Base-by-base conservation (phyloP, 2,329 filamentous ascomycete species). In the Aspergillus floridensis region DNA sequence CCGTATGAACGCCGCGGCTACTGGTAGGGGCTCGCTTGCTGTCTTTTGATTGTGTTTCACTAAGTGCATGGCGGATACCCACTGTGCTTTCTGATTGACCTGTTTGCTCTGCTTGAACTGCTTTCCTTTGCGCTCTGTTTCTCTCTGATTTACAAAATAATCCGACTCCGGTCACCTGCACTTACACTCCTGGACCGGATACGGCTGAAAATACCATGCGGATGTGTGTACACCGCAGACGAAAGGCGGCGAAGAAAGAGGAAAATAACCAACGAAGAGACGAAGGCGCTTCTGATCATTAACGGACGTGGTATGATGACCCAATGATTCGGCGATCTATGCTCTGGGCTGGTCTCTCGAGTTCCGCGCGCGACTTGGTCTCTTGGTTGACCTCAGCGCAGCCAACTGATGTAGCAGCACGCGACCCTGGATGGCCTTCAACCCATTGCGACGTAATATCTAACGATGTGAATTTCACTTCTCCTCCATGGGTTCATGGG, bases 1-100 rank as follows among this genome's bases (percentile, higher is more conserved):
- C 72, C 71, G 22, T 79, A 80, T 67, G 76, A 78, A 47, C 76
- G 76, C 57, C 76, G 74, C 57, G 72, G 72, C 57, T 79, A 79
- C 67, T 80, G 77, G 77, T 80, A 78, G 67, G 71, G 63, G 65
- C 41, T 51, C 57, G 31, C 57, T 38, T 57, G 56, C 32, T 35
- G 57, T 61, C 38, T 26, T 59, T 60, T 53, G 52, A 44, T 59
- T 66, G 61, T 59, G 47, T 64, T 65, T 21, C 53, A 46, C 24
- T 48, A 31, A 55, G 56, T 63, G 59, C 59, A 63, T 65, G 65
- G 64, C 61, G 65, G 59, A 69, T 68, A 69, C 67, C 67, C 63
- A 56, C 57, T 62, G 54, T 57, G 62, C 60, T 62, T 56, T 49
- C 57, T 38, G 47, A 53, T 58, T 61, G 47, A 32, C 29, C 26